phyloP scores from a whole-genome alignment of 441 rosid genomes.

The Erodium moschatum region DNA sequence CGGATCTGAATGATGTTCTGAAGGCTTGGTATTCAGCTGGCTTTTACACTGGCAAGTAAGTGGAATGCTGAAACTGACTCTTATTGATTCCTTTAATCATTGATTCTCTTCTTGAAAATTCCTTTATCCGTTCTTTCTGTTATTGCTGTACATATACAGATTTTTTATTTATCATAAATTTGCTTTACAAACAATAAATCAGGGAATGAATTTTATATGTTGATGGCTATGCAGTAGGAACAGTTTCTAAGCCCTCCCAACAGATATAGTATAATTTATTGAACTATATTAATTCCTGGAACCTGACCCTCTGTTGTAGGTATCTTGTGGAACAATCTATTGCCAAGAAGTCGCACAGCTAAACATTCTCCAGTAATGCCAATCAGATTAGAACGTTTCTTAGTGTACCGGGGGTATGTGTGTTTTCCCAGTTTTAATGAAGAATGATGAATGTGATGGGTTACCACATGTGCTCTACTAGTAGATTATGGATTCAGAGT shows the following conservation, averaged over 20 bases:
- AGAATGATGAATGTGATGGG: no score
- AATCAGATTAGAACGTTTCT: background rate
- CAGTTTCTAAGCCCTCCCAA: background rate
- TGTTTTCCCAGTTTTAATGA: no score
- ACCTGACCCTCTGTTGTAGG: slow-evolving; percentile 25
- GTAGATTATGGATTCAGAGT: background rate
- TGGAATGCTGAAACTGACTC: slow-evolving; percentile 7
- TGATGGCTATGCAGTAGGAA: background rate
- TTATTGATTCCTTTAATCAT: slow-evolving; percentile 10
- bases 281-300: background rate
- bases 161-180: background rate
- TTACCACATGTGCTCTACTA: background rate
- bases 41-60: slow-evolving; percentile 61
- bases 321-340: slow-evolving; percentile 38
- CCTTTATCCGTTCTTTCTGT: background rate
- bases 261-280: background rate
- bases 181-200: background rate
- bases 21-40: slow-evolving; percentile 67
- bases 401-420: no score
- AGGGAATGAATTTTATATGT: background rate
- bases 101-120: background rate
- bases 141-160: background rate
- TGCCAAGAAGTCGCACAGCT: slow-evolving; percentile 21
- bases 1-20: slow-evolving; percentile 43
- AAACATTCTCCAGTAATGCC: slow-evolving; percentile 8